Evolutionary conservation across 495 filamentous ascomycete genomes (phyloP), one percentile per base, ranked within the genome.

Genomic region (Cenococcum geophilum): DNA sequence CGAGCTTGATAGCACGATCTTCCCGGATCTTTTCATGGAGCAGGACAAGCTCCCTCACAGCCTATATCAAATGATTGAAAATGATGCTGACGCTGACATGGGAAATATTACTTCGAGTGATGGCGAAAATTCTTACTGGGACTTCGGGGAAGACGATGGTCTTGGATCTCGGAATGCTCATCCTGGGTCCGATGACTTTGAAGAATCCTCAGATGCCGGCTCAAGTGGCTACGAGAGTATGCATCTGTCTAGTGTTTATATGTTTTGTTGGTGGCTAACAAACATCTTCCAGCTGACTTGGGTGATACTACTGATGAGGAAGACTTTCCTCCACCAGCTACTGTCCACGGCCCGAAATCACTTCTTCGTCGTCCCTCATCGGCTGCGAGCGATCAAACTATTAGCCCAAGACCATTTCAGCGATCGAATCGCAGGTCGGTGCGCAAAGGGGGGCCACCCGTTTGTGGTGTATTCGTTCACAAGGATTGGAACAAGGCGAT

Each of bases 211-310:
- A 52, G 82, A 76, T 73, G 60, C 66, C n/a, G 66, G 78, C 57
- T 84, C 83, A 25, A 90, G 89, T 73, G 89, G 87, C 58, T 92
- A 91, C 73, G 88, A 91, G 75, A 85, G 89, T 92, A 75, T 71
- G 73, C 63, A 68, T 63, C 65, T 57, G 56, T 55, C 64, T 61
- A 51, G 56, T 64, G 35, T 56, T 59, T 14, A 37, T 50, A n/a
- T n/a, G n/a, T 59, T 52, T 59, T 57, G 36, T 40, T 58, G 59
- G 65, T 81, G 74, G 59, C 87, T 90, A 81, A 90, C 71, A 47
- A 16, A 57, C 56, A 43, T 56, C 66, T 67, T 34, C 75, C 25
- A 92, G 88, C 86, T 71, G 89, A 92, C 66, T 75, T 82, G 75
- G 88, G 89, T 57, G 89, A 91, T 64, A 92, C 89, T 40, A 92